phyloP scores from a whole-genome alignment of 306 rosid species.

The Abrus precatorius region DNA sequence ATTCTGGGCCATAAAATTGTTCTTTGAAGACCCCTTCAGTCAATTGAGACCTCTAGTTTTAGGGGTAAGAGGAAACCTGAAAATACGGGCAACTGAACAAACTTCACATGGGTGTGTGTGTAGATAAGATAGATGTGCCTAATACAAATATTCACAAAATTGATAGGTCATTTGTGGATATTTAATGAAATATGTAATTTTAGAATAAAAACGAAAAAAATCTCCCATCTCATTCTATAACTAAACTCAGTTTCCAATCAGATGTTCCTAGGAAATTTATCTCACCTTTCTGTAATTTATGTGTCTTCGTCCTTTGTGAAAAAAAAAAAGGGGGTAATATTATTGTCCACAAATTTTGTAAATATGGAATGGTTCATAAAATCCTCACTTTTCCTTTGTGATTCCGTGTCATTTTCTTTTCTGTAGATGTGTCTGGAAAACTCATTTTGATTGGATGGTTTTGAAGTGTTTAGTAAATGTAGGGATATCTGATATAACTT shows the following conservation, averaged over 20 bases:
- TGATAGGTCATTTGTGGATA: not conserved
- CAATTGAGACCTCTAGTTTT: constrained; percentile 50
- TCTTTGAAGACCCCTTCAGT: not conserved
- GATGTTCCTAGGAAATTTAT: not conserved
- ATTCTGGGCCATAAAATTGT: constrained; percentile 31
- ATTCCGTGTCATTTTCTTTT: not conserved
- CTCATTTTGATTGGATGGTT: no score
- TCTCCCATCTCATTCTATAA: not conserved
- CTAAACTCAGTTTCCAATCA: not conserved
- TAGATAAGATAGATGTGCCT: not conserved
- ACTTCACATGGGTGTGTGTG: constrained; percentile 38
- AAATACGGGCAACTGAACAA: constrained; percentile 35
- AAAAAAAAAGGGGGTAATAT: not conserved
- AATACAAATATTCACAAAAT: not conserved
- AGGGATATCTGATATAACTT: no score
- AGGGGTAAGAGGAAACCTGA: constrained; percentile 20
- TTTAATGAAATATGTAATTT: not conserved
- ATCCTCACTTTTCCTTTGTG: not conserved
- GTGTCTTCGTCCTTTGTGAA: not conserved
- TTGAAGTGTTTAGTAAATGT: no score
- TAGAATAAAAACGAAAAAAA: not conserved
- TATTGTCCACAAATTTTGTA: constrained; percentile 12
- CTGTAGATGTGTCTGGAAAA: not conserved
- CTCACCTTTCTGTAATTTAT: not conserved
- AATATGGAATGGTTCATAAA: not conserved